These are phyloP conservation scores for Suillus decipiens DNA, from an alignment of 768 basidiomycete genomes.

Conservation along the genomic window DNA sequence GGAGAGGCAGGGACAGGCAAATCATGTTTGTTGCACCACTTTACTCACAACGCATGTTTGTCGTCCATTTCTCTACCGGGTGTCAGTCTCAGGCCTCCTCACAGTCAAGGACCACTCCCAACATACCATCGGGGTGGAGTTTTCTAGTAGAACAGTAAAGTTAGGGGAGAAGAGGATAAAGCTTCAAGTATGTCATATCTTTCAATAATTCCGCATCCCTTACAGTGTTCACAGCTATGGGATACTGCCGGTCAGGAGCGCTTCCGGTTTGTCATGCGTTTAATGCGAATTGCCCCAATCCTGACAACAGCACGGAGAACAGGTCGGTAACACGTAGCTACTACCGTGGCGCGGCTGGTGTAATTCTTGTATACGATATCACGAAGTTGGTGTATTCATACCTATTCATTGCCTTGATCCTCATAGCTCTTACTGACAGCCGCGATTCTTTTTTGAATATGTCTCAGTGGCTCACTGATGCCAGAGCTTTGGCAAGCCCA, in stretches of 20 bases:
- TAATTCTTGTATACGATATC: conserved; percentile 92
- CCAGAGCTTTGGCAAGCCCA: conserved; percentile 88
- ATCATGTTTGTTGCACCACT: conserved; percentile 95
- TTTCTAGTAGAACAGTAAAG: conserved; percentile 90
- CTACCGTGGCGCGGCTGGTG: conserved; percentile 92
- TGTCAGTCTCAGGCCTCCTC: conserved; percentile 8
- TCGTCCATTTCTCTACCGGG: conserved; percentile 21
- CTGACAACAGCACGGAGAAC: conserved; percentile 18
- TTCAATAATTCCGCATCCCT: conserved; percentile 18
- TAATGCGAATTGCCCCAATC: conserved; percentile 18
- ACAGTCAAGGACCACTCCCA: conserved; percentile 96
- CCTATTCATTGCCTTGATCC: conserved; percentile 9
- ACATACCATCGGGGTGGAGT: conserved; percentile 98
- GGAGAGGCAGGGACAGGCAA: conserved; percentile 98
- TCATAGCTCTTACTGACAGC: conserved; percentile 41
- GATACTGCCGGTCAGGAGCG: conserved; percentile 97
- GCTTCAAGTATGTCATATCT: conserved; percentile 67
- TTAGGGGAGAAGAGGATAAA: conserved; percentile 95
- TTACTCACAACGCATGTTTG: conserved; percentile 94
- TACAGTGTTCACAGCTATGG: conserved; percentile 67
- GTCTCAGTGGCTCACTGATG: conserved; percentile 90
- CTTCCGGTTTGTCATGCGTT: conserved; percentile 59
- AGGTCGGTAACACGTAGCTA: conserved; percentile 94
- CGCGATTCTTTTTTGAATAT: conserved; percentile 86
- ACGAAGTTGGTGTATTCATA: conserved; percentile 58